Evolutionary conservation across 2,329 filamentous ascomycete genomes (phyloP), one percentile per base, ranked within the genome.

Genomic region (Fusarium praegraminearum): DNA sequence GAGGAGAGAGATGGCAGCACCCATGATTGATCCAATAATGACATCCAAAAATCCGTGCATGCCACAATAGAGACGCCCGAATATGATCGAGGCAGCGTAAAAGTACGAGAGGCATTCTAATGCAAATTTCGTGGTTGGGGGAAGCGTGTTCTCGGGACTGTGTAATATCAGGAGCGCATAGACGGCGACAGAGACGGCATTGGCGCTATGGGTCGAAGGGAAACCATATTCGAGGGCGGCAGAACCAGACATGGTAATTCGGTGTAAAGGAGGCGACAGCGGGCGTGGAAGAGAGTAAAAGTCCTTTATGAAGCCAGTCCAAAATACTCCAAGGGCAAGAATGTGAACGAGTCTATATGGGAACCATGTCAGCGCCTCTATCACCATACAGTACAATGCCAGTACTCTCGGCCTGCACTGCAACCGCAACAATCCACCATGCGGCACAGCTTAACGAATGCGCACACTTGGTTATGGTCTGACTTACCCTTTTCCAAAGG

Each of bases 11-110:
- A 91, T 87, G 53, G 86, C 80, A 13, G 90, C 91, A 33, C 96
- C 96, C 58, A 98, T 85, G 16, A 89, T 74, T 57, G 91, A 93
- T 9, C 96, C 96, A 59, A 96, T 80, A 16, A 96, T 81, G 26
- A 98, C 94, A 79, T 99, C 96, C 44, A 96, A 85, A 80, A 98
- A 97, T 13, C 96, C 96, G 80, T 99, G 96, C 96, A 99, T 99
- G 65, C 96, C 96, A 77, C 96, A 99, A 82, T 99, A 98, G 36
- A 99, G 84, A 22, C 96, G 90, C 8, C 96, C 96, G 67, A 98
- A 83, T 41, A 98, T 87, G 76, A 99, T 98, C 28, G 95, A 98
- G 15, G 89, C 82, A 35, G 93, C 93, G 77, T 98, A 99, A 73
- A 93, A 90, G 79, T 96, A 97, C 41, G 91, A 90, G 8, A 93